Base-by-base conservation (phyloP, 345 rosid genomes). In the Orychophragmus violaceus region DNA sequence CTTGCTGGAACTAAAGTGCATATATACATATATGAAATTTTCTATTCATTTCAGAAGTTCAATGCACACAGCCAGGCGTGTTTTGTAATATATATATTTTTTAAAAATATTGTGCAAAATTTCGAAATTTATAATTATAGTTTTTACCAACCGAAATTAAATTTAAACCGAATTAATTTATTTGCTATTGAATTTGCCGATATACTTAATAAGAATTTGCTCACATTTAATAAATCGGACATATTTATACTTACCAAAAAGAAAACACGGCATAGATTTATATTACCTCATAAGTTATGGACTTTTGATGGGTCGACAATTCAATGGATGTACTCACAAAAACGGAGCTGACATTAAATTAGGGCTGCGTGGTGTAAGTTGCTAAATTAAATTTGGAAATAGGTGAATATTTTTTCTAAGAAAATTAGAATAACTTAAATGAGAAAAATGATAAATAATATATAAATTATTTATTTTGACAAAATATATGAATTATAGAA, bases 241-340 rank as follows among this genome's bases (percentile, higher is more conserved):
- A 42, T 28, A 59, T 37, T n/a, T 19, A 37, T 37, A 69, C 13
- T 39, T 32, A 32, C 29, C n/a, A 11, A 23, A 24, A 44, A 11
- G n/a, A 33, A 68, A 52, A 62, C 13, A 24, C 29, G 35, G 39
- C 30, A 63, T 46, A 30, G 7, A 30, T 46, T 18, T 45, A 27
- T 42, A 52, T 52, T 55, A 63, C 49, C 57, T 69, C 63, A 73
- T 66, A 59, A 66, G 61, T 51, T 66, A 50, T 73, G 68, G 68
- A 66, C 62, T 51, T 49, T 66, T 29, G 76, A 73, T 66, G 29
- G 56, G 68, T 59, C 62, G 67, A 41, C 62, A 30, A 66, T 73
- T 66, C 62, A 66, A 73, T 73, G 72, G 49, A 73, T 73, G 42
- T 73, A 59, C 59, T 72, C 77, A 66, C 67, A 41, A 66, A 65